Conservation (phyloP, 139 green algal genomes). For the Chlorella ohadii region DNA sequence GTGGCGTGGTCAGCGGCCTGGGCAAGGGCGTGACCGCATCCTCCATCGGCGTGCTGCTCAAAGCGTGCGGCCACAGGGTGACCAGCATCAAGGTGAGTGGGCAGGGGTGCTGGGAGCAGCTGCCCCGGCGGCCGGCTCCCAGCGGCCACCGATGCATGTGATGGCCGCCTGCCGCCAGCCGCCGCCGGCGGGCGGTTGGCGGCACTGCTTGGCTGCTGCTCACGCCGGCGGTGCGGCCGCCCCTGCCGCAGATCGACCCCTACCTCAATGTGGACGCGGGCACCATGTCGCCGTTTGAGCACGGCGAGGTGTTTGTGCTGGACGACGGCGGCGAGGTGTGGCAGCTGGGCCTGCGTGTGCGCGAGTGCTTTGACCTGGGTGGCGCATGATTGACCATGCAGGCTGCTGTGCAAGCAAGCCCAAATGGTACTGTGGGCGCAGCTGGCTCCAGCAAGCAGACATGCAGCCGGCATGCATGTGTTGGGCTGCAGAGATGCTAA, state of each 20-base stretch:
- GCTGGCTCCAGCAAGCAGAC: too few species aligned
- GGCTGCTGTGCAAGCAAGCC: too few species aligned
- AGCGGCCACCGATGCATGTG: not conserved
- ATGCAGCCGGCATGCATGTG: too few species aligned
- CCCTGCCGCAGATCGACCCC: slow-evolving; percentile 69
- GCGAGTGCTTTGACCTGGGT: too few species aligned
- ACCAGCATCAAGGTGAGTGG: slow-evolving; percentile 98
- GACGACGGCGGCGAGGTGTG: slow-evolving; percentile 97
- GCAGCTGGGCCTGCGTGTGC: too few species aligned
- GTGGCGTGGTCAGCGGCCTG: slow-evolving; percentile 96
- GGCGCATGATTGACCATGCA: too few species aligned
- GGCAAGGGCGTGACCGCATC: slow-evolving; percentile 97
- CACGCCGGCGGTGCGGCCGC: not conserved
- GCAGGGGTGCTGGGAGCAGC: not conserved
- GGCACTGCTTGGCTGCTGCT: not conserved
- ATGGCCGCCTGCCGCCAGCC: not conserved
- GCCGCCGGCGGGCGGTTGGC: not conserved
- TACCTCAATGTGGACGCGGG: slow-evolving; percentile 99
- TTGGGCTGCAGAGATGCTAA: too few species aligned
- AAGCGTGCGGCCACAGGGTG: slow-evolving; percentile 91
- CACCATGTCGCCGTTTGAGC: slow-evolving; percentile 99
- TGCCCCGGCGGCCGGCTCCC: not conserved
- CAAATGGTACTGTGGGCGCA: too few species aligned
- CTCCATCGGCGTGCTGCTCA: slow-evolving; percentile 95
- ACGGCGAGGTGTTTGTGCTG: slow-evolving; percentile 99